Evolutionary conservation across 495 filamentous ascomycete species (phyloP), one percentile per base, ranked within the genome.

Genomic region (Parmelia sp.): DNA sequence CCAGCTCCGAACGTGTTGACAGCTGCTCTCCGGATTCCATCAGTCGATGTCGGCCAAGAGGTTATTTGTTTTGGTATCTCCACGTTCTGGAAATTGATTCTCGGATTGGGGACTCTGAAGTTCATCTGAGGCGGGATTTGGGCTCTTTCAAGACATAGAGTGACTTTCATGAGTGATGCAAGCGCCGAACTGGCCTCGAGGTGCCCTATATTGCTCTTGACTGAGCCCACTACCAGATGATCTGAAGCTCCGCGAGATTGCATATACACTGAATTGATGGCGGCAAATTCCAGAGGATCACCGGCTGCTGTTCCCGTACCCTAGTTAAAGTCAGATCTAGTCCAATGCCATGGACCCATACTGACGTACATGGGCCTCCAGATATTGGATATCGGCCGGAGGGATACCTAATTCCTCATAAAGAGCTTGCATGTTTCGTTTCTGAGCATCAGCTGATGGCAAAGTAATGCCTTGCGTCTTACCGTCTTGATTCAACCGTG

Each of bases 61-160:
- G 49, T 47, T 17, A 62, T 44, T 12, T 23, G 15, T 1, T 17
- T 66, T 9, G 66, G 57, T 23, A 69, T 49, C 7, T 62, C 19
- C 8, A 69, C 31, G 31, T 44, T 31, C 11, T 27, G 39, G 57
- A 66, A 65, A 69, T 70, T 71, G 65, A 76, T 7, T 31, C 64
- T 25, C 27, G 60, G 23, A 59, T 42, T 62, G 36, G 55, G 36
- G 25, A 69, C 70, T 15, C 67, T 68, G 45, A 75, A 80, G 23
- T 78, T 73, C 58, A 73, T 73, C 49, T 77, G 72, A 6, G 75
- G 70, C 10, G 74, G 67, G 5, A 76, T 70, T 15, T 70, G 66
- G 25, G 79, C 80, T 67, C 80, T 79, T 61, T 88, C 82, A 39
- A 88, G 71, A 76, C 83, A 83, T 56, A 86, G 63, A n/a, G 77